A percentile compares a stretch with the other conserved stretches of the same genome.
Conservation (phyloP, 2,329 filamentous ascomycete genomes). For the Aspergillus tamarii region DNA sequence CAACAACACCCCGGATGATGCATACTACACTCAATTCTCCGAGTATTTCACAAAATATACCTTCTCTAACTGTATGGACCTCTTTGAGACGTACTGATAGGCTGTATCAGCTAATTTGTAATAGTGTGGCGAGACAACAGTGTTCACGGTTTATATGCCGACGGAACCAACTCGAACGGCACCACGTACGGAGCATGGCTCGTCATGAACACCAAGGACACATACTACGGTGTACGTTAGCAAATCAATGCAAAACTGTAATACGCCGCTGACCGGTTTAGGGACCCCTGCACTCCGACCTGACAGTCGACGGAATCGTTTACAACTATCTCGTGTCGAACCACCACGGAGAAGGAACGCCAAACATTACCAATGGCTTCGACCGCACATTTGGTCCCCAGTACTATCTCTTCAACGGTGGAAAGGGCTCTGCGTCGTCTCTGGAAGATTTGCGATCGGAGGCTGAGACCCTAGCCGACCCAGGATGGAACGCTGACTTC, state of each 20-base stretch:
- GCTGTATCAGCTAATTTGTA: background rate
- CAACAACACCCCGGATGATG: constrained; percentile 56
- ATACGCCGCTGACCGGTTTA: constrained; percentile 9
- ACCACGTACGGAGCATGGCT: constrained; percentile 64
- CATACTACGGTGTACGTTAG: constrained; percentile 31
- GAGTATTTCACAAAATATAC: constrained; percentile 71
- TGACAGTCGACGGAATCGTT: constrained; percentile 66
- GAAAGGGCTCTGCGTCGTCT: constrained; percentile 47
- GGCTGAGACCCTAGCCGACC: constrained; percentile 55
- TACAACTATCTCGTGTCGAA: constrained; percentile 69
- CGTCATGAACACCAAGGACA: constrained; percentile 62
- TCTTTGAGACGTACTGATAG: background rate
- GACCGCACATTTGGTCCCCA: constrained; percentile 68
- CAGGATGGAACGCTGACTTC: constrained; percentile 61
- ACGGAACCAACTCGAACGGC: constrained; percentile 54
- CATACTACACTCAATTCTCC: constrained; percentile 59
- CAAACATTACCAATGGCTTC: constrained; percentile 67
- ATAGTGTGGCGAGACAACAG: constrained; percentile 58
- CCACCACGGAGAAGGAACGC: constrained; percentile 65
- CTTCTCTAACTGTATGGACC: constrained; percentile 52
- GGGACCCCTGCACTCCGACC: constrained; percentile 64
- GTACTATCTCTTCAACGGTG: constrained; percentile 66
- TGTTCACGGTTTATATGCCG: constrained; percentile 60
- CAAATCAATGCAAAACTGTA: background rate
- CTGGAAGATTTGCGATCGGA: constrained; percentile 57